A percentile compares a stretch with the other conserved stretches of the same genome.
Evolutionary conservation across 2,329 filamentous ascomycete genomes (phyloP).

Genomic region (Diaporthe caulivora): DNA sequence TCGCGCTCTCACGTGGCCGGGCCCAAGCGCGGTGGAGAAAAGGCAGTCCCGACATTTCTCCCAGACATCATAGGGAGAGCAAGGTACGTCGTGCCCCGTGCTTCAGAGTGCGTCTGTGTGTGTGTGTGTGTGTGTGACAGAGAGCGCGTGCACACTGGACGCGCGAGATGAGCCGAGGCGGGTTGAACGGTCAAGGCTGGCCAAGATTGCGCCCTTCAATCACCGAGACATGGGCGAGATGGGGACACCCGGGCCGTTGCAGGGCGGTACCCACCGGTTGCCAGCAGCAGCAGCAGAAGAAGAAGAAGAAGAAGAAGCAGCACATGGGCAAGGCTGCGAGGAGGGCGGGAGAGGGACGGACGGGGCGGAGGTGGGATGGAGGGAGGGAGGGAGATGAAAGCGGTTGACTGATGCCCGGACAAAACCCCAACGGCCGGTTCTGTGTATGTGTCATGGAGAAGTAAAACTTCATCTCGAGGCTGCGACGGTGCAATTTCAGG

Average conservation of each 20-base stretch:
- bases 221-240: conserved; percentile 31
- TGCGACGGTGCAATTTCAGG: conserved; percentile 30
- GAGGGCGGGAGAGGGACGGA: neutral
- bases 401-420: conserved; percentile 28
- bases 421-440: neutral
- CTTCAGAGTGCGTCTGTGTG: neutral
- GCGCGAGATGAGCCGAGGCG: conserved; percentile 12
- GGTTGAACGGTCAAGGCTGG: neutral
- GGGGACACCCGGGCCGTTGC: conserved; percentile 10
- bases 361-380: neutral
- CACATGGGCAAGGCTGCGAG: conserved; percentile 1
- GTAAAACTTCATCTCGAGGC: conserved; percentile 31
- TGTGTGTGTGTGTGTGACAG: neutral
- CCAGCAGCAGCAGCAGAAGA: neutral
- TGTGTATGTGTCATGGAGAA: conserved; percentile 27
- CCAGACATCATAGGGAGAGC: neutral
- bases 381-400: too few relatives aligned
- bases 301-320: neutral
- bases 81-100: neutral
- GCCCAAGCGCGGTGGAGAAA: conserved; percentile 11
- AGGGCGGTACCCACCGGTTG: conserved; percentile 9
- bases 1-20: conserved; percentile 24
- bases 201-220: conserved; percentile 27
- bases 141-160: neutral
- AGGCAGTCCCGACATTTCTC: conserved; percentile 10